Percentiles rank a stretch among this genome's conserved stretches.
Evolutionary conservation across 129 eudicot genomes (phyloP).

Genomic region (Flaveria ramosissima): DNA sequence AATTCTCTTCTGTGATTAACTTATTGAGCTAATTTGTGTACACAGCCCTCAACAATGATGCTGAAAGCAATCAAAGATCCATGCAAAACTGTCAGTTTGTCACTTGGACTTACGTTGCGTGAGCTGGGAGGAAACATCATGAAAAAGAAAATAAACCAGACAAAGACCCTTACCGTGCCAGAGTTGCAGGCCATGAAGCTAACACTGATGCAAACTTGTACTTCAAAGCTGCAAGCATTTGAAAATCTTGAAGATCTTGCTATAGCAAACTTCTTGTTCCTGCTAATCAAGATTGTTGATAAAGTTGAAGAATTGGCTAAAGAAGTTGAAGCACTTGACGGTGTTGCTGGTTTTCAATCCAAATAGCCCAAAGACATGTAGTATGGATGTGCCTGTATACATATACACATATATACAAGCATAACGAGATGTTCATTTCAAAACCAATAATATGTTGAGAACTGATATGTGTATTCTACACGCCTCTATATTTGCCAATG

Average conservation of each 20-base stretch:
- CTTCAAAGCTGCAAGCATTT: slow-evolving; percentile 24
- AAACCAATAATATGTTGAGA: too few species aligned
- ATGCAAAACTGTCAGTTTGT: slow-evolving; percentile 33
- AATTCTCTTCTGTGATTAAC: not conserved
- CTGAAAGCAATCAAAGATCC: slow-evolving; percentile 49
- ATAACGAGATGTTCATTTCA: too few species aligned
- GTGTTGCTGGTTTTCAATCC: slow-evolving; percentile 27
- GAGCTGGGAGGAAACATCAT: slow-evolving; percentile 56
- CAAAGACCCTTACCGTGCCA: slow-evolving; percentile 34
- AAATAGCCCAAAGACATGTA: not conserved
- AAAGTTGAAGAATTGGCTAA: slow-evolving; percentile 48
- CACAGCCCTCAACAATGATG: slow-evolving; percentile 43
- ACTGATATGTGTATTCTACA: not conserved
- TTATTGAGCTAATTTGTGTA: slow-evolving; percentile 6
- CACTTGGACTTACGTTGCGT: slow-evolving; percentile 39
- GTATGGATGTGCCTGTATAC: not conserved
- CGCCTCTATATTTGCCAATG: not conserved
- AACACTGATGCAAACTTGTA: slow-evolving; percentile 30
- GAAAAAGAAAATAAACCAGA: slow-evolving; percentile 44
- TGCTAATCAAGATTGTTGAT: slow-evolving; percentile 48
- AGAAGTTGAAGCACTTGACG: slow-evolving; percentile 50
- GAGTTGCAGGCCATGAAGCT: slow-evolving; percentile 45
- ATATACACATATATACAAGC: not conserved
- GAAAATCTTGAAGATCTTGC: slow-evolving; percentile 47
- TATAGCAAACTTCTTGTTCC: slow-evolving; percentile 44